Percentiles rank a stretch among this genome's conserved stretches.
Evolutionary conservation across 2,329 filamentous ascomycete genomes (phyloP).

Genomic region (Simplicillium sp.): DNA sequence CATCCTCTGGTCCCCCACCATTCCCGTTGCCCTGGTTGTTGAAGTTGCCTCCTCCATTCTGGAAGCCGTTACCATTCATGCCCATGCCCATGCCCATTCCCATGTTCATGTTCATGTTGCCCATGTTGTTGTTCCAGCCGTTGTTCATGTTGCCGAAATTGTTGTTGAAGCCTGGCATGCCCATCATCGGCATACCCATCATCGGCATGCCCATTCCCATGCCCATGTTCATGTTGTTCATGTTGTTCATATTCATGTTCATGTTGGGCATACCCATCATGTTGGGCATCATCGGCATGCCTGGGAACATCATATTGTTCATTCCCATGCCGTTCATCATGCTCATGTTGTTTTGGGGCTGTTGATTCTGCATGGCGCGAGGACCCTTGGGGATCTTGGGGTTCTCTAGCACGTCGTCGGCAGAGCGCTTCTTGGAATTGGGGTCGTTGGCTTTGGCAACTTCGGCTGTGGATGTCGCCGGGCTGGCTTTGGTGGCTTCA

Average conservation of each 20-base stretch:
- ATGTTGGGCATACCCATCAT: constrained; percentile 26
- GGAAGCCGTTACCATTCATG: constrained; percentile 16
- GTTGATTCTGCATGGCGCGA: constrained; percentile 53
- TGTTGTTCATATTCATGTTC: constrained; percentile 13
- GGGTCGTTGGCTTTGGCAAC: constrained; percentile 17
- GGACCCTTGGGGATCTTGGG: constrained; percentile 56
- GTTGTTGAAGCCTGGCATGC: constrained; percentile 5
- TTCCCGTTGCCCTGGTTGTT: constrained; percentile 9
- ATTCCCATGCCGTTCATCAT: constrained; percentile 31
- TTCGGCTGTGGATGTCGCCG: constrained; percentile 23
- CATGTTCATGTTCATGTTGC: constrained; percentile 15
- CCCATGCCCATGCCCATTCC: constrained; percentile 10
- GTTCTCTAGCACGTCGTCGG: constrained; percentile 61
- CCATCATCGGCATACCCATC: constrained; percentile 4
- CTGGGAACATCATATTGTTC: constrained; percentile 12
- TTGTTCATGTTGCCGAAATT: constrained; percentile 12
- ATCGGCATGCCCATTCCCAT: constrained; percentile 3
- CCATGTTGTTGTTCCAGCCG: constrained; percentile 8
- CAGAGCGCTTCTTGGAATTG: constrained; percentile 68
- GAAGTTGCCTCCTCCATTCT: constrained; percentile 16
- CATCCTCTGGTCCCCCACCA: constrained; percentile 59
- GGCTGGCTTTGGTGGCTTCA: constrained; percentile 20
- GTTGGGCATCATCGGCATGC: constrained; percentile 16
- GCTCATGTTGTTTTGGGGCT: constrained; percentile 32
- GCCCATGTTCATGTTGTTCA: constrained; percentile 8